Percentiles rank a stretch among this genome's conserved stretches.
phyloP scores from a whole-genome alignment of 495 filamentous ascomycete genomes.

The Podospora bellae-mahoneyi region DNA sequence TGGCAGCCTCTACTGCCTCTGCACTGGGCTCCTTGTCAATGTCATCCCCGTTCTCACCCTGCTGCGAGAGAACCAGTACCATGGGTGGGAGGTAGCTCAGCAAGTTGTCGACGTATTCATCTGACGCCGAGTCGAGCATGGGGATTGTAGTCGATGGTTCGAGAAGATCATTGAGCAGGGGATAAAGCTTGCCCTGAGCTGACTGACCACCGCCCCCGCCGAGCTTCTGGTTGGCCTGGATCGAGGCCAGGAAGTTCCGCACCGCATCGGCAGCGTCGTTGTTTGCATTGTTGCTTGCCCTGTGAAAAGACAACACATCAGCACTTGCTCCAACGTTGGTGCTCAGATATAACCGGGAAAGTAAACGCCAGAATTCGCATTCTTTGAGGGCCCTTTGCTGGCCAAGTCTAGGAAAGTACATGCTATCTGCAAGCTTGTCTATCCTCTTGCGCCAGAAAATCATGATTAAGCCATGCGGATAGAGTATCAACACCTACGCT shows the following conservation, averaged over 20 bases:
- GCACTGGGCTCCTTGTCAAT: slow-evolving; percentile 56
- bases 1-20: slow-evolving; percentile 64
- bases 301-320: slow-evolving; percentile 33
- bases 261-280: slow-evolving; percentile 63
- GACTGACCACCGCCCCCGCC: slow-evolving; percentile 30
- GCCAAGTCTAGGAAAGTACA: slow-evolving; percentile 28
- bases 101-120: slow-evolving; percentile 65
- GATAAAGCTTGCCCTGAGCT: slow-evolving; percentile 63
- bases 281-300: slow-evolving; percentile 38
- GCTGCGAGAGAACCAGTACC: slow-evolving; percentile 66
- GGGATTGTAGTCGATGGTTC: slow-evolving; percentile 70
- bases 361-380: slow-evolving; percentile 11
- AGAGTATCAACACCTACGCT: slow-evolving; percentile 85
- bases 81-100: slow-evolving; percentile 69
- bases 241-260: slow-evolving; percentile 82
- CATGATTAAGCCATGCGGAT: slow-evolving; percentile 29
- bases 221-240: slow-evolving; percentile 56
- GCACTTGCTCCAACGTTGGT: slow-evolving; percentile 20
- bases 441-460: slow-evolving; percentile 21
- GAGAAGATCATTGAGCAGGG: slow-evolving; percentile 84
- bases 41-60: slow-evolving; percentile 47
- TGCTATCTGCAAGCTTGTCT: slow-evolving; percentile 25
- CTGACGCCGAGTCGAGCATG: slow-evolving; percentile 63
- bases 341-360: neutral
- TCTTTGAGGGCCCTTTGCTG: slow-evolving; percentile 24